Base-by-base conservation (phyloP, 352 stramenopile genomes). In the Albugo laibachii region DNA sequence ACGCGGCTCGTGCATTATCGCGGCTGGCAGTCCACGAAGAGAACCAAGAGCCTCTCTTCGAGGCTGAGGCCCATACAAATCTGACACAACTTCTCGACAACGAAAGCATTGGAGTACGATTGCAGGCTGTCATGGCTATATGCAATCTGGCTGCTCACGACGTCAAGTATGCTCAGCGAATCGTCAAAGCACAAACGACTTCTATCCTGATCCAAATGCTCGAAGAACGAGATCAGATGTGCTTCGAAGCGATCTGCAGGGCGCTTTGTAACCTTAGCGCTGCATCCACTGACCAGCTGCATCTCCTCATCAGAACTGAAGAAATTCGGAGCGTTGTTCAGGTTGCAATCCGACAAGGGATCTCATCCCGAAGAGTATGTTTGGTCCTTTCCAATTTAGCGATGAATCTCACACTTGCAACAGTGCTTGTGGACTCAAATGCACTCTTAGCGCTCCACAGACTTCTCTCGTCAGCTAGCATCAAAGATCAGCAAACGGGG, bases 321-420 rank as follows among this genome's bases (percentile, higher is more conserved):
- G 48, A 96, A 1, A 56, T 79, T 15, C 55, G 74, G 10, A 62
- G 95, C 12, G 64, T 97, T n/a, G 69, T 81, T 12, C 59, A 95
- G 8, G 82, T 84, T 8, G 50, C 56, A 0, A 73, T 68, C 11
- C 52, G 54, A 10, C 69, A 93, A 27, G 43, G 72, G 10, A 85
- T 96, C 36, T 84, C 83, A 38, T 80, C 60, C 21, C 66, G 80
- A 1, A 97, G 93, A 56, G 89, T 81, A 15, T 80, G 76, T 39
- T 97, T 97, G 89, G 85, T 82, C n/a, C 56, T 98, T 4, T 80
- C 80, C 6, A 97, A 97, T 48, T 66, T 97, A 1, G 81, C 89
- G 0, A 88, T 83, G 6, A 80, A 96, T 48, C 63, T 81, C 0
- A 65, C 79, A 40, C 94, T 95, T 48, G 76, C 86, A 5, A 56